phyloP scores from a whole-genome alignment of 2,329 filamentous ascomycete genomes.

The Hypoxylon sp. region DNA sequence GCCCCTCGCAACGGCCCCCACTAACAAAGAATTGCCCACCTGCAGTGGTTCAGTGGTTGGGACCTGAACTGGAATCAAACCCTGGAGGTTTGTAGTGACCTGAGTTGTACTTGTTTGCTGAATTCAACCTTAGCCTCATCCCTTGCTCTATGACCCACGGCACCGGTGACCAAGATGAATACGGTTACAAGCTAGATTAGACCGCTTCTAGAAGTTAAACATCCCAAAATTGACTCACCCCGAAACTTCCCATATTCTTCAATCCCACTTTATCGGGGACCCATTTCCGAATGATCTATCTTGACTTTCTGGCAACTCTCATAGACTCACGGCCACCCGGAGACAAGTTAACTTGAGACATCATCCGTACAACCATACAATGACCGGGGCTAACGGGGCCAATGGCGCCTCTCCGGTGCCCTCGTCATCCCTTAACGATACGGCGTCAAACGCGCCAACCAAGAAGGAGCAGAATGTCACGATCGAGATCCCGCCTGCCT shows the following conservation, averaged over 20 bases:
- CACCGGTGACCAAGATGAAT: neutral
- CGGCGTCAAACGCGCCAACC: neutral
- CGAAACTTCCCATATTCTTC: neutral
- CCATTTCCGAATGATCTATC: conserved; percentile 1
- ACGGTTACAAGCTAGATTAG: neutral
- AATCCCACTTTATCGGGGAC: neutral
- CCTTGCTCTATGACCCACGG: neutral
- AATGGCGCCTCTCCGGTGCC: neutral
- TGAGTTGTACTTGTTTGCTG: neutral
- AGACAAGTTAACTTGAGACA: neutral
- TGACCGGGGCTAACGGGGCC: neutral
- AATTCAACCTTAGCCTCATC: neutral
- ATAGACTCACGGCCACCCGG: conserved; percentile 4
- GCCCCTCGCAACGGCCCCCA: neutral
- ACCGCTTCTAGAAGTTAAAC: neutral
- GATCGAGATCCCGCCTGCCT: conserved; percentile 41
- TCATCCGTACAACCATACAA: neutral
- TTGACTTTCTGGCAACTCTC: conserved; percentile 2
- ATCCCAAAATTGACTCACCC: neutral
- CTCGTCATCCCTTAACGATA: neutral
- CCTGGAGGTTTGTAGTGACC: too few relatives aligned
- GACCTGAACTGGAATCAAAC: too few relatives aligned
- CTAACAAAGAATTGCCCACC: neutral
- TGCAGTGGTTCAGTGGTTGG: too few relatives aligned
- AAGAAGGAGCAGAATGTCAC: conserved; percentile 5